Base-by-base conservation (phyloP, 306 rosid genomes). In the Cicer arietinum region DNA sequence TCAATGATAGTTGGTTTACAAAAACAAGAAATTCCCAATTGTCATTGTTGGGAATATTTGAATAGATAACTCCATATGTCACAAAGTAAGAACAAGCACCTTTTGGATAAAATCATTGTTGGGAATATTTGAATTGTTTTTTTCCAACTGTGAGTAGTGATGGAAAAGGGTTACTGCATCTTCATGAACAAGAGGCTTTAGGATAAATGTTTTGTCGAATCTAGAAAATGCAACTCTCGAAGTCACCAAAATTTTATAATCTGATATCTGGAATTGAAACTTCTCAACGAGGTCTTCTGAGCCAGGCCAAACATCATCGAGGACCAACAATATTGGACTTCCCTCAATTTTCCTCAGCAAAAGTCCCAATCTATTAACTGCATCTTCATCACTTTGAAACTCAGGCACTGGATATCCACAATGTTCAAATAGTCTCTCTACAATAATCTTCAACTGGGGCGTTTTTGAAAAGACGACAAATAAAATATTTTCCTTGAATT, bases 221-320 rank as follows among this genome's bases (percentile, higher is more conserved):
- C 63, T 73, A 44, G 79, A 76, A 61, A 88, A 77, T 63, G 52
- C 58, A 51, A 58, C 81, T 68, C 93, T 81, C 16, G 97, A 90
- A 16, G 93, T 89, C 45, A 89, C 89, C 84, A 93, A 67, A 58
- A 90, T 74, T 73, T 93, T 93, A 81, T 62, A 88, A 39, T 71
- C 64, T 9, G 86, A 78, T 2, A 83, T 64, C 35, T 76, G 59
- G 18, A 82, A 80, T 25, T 17, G 35, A 30, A 90, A 80, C 37
- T 77, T 87, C 10, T 84, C 83, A 46, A 84, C 30, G 7, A 90
- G 86, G 64, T 73, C 43, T 69, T 82, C 91, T 22, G 97, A 83
- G 12, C 76, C 89, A 0, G 71, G 65, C 94, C 97, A 87, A 74
- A 91, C 90, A 54, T 91, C 94, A 77, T 78, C 96, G 39, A 90